Evolutionary conservation across 176 grass and related monocot genomes (phyloP).

Genomic region (Bromus sterilis): DNA sequence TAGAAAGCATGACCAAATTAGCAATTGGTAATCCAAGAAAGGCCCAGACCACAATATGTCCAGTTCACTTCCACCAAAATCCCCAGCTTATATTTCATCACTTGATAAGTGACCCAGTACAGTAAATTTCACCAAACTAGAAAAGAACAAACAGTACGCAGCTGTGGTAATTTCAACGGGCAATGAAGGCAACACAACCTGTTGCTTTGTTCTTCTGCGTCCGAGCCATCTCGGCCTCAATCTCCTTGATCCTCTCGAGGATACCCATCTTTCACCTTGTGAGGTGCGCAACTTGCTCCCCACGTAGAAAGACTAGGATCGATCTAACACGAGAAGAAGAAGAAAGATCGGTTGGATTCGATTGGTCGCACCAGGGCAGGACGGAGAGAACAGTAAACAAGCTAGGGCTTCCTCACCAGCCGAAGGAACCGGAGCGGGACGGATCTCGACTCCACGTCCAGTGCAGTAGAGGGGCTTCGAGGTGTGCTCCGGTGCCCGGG

Average conservation of each 20-base stretch:
- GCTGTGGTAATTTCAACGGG: background rate
- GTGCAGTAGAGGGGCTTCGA: background rate
- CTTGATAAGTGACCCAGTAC: background rate
- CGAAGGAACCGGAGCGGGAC: background rate
- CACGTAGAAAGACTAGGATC: background rate
- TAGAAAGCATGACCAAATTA: background rate
- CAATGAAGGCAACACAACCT: slow-evolving; percentile 40
- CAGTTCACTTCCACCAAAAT: background rate
- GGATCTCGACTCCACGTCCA: background rate
- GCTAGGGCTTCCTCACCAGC: slow-evolving; percentile 7
- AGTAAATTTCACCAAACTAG: background rate
- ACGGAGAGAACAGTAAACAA: background rate
- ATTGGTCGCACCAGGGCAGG: background rate
- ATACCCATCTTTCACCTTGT: slow-evolving; percentile 77
- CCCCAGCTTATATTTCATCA: background rate
- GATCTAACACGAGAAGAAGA: background rate
- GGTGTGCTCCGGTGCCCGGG: background rate
- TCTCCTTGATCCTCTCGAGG: slow-evolving; percentile 96
- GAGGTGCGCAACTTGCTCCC: background rate
- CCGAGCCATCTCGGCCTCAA: slow-evolving; percentile 97
- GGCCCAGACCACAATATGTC: background rate
- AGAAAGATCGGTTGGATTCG: background rate
- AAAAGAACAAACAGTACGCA: background rate
- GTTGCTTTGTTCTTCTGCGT: slow-evolving; percentile 99
- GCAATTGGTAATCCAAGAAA: background rate